A percentile compares a stretch with the other conserved stretches of the same genome.
Conservation (phyloP, 2,329 filamentous ascomycete genomes). For the Dothideomycetidae sp. region DNA sequence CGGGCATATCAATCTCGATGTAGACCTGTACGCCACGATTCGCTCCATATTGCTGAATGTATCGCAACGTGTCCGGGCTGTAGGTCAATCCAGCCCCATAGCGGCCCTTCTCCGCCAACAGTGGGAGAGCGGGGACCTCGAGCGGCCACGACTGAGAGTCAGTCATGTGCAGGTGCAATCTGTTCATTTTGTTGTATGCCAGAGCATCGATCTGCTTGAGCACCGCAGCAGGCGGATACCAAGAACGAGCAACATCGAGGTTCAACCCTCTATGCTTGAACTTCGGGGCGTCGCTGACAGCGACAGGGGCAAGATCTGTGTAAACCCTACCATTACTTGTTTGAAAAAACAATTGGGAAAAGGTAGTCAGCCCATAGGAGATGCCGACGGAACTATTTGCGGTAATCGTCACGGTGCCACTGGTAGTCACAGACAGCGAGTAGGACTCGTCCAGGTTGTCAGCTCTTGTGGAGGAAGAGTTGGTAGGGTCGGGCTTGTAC, state of each 20-base stretch:
- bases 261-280: constrained; percentile 69
- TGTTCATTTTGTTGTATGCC: constrained; percentile 70
- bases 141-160: constrained; percentile 79
- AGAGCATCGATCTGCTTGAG: constrained; percentile 62
- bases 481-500: constrained; percentile 37
- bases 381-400: constrained; percentile 56
- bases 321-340: constrained; percentile 49
- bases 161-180: constrained; percentile 66
- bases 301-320: constrained; percentile 54
- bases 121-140: constrained; percentile 60
- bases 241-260: constrained; percentile 63
- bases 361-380: constrained; percentile 59
- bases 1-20: constrained; percentile 69
- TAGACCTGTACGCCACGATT: constrained; percentile 56
- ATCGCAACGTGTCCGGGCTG: constrained; percentile 46
- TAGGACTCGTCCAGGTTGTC: constrained; percentile 65
- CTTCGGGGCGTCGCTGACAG: constrained; percentile 57
- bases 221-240: constrained; percentile 52
- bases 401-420: constrained; percentile 47
- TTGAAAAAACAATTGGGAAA: constrained; percentile 65
- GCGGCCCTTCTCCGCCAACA: constrained; percentile 57
- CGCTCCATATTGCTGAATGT: constrained; percentile 56
- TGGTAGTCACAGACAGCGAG: constrained; percentile 43
- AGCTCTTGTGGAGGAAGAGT: constrained; percentile 45
- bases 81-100: constrained; percentile 57